Evolutionary conservation across 1,284 basidiomycete genomes (phyloP).

Genomic region (Termitomyces sp.): DNA sequence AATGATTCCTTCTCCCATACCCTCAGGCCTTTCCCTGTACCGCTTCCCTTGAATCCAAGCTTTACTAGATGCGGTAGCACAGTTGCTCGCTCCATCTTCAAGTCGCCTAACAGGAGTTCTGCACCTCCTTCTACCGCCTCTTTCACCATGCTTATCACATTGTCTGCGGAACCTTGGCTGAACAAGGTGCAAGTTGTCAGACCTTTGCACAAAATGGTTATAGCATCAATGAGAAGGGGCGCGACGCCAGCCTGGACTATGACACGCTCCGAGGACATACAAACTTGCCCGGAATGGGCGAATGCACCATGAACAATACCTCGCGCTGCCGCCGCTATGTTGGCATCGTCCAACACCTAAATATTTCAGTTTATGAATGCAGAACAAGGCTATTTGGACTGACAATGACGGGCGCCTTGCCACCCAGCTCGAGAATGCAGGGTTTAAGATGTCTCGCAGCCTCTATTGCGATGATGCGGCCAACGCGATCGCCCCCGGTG

Average conservation of each 20-base stretch:
- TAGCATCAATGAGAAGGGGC: constrained; percentile 29
- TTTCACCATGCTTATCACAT: constrained; percentile 42
- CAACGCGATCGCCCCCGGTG: constrained; percentile 68
- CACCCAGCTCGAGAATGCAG: constrained; percentile 69
- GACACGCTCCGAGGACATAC: constrained; percentile 68
- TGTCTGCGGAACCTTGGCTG: constrained; percentile 42
- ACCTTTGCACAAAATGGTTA: constrained; percentile 27
- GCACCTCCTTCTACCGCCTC: constrained; percentile 53
- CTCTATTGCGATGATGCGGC: constrained; percentile 64
- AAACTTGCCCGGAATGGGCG: constrained; percentile 62
- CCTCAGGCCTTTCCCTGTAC: constrained; percentile 26
- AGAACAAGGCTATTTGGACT: neutral
- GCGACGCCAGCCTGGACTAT: constrained; percentile 46
- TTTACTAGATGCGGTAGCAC: constrained; percentile 51
- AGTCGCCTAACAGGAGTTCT: constrained; percentile 44
- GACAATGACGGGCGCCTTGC: constrained; percentile 71
- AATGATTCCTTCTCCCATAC: constrained; percentile 10
- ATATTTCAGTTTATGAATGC: neutral
- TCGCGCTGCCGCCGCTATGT: constrained; percentile 52
- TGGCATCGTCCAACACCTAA: constrained; percentile 57
- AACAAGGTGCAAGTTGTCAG: constrained; percentile 38
- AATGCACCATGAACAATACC: constrained; percentile 56
- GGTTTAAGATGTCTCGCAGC: constrained; percentile 73
- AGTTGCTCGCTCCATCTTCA: constrained; percentile 34
- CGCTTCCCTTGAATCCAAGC: constrained; percentile 31